Evolutionary conservation across 495 filamentous ascomycete genomes (phyloP).

Genomic region (Penicillium cataractarum): DNA sequence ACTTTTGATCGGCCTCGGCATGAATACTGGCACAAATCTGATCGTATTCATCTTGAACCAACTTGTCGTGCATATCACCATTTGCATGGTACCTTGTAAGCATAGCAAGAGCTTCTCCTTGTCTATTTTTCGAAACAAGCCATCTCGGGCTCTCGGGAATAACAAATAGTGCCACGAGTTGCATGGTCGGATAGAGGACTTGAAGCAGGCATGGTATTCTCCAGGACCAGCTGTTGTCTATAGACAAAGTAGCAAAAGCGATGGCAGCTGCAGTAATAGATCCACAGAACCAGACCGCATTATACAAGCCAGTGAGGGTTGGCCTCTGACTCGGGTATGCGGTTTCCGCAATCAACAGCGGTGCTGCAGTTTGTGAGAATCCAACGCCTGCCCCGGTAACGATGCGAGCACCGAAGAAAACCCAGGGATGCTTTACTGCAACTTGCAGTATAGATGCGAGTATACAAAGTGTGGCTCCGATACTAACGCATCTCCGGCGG

Average conservation of each 20-base stretch:
- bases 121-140: conserved; percentile 45
- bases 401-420: conserved; percentile 30
- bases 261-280: conserved; percentile 32
- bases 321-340: conserved; percentile 30
- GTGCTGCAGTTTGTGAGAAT: conserved; percentile 35
- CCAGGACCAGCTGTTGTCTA: conserved; percentile 32
- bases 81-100: conserved; percentile 43
- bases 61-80: conserved; percentile 26
- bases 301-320: conserved; percentile 31
- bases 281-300: conserved; percentile 32
- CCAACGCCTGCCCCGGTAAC: conserved; percentile 30
- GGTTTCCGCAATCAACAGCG: conserved; percentile 30
- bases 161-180: conserved; percentile 23
- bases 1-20: conserved; percentile 35
- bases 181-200: conserved; percentile 25
- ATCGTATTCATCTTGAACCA: conserved; percentile 38
- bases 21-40: conserved; percentile 55
- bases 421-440: conserved; percentile 25
- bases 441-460: conserved; percentile 25
- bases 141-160: conserved; percentile 38
- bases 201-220: conserved; percentile 30
- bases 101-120: conserved; percentile 43
- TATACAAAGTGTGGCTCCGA: conserved; percentile 29
- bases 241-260: conserved; percentile 22
- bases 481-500: conserved; percentile 22